These are phyloP conservation scores for Xylaria telfairii DNA, from an alignment of 495 filamentous ascomycete species.

Conservation along the genomic window DNA sequence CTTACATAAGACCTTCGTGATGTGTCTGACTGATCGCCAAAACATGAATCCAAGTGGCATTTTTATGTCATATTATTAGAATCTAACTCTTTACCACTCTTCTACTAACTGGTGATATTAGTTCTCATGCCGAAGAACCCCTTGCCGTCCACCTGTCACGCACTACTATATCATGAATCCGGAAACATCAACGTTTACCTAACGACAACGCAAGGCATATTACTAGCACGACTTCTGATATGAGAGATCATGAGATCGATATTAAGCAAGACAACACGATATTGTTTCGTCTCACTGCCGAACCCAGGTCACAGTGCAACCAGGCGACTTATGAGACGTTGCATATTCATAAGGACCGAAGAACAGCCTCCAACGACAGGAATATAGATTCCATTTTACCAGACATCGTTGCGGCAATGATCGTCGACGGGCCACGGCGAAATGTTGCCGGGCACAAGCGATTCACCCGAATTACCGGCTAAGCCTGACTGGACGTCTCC, in stretches of 20 bases:
- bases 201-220: background rate
- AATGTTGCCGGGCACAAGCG: background rate
- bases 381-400: background rate
- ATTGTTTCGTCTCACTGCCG: background rate
- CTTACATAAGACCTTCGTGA: background rate
- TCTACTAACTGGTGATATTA: background rate
- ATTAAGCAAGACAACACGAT: background rate
- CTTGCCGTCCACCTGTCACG: background rate
- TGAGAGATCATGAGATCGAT: background rate
- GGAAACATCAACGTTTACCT: background rate
- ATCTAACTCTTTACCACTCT: too few species aligned
- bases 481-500: constrained; percentile 7
- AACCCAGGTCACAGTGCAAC: background rate
- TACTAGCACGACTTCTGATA: background rate
- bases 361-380: background rate
- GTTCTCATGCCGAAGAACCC: background rate
- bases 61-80: too few species aligned
- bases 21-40: background rate
- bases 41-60: too few species aligned
- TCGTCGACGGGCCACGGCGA: constrained; percentile 9
- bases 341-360: background rate
- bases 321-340: constrained; percentile 5
- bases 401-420: constrained; percentile 7
- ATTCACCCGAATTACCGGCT: constrained; percentile 19
- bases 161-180: background rate